Evolutionary conservation across 2,329 filamentous ascomycete species (phyloP), one percentile per base, ranked within the genome.

Genomic region (Tolypocladium tropicale): DNA sequence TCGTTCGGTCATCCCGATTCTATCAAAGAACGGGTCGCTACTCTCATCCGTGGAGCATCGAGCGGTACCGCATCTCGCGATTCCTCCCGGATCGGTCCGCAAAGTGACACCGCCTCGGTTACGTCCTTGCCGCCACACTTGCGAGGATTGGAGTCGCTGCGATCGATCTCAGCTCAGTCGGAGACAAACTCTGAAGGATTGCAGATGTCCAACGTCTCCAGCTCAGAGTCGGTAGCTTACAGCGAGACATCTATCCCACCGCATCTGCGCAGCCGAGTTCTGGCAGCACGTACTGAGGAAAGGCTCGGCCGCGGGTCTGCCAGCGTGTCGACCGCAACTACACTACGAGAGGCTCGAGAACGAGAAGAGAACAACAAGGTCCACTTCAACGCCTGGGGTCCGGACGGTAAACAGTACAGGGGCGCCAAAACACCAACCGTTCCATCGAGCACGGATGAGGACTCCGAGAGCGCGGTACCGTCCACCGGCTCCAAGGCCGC

Each of bases 361-460:
- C 11, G 55, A 58, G 10, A 36, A 39, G 11, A 53, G 49, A 6
- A 16, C 14, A 21, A 37, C 2, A 51, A 57, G 14, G 56, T 64
- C 0, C 33, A 48, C 0, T 71, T 59, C 60, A 71, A 70, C 32
- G 68, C 67, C 2, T 73, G 69, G 68, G 68, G 68, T 11, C 21
- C 62, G 1, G 55, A 41, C 5, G 70, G 70, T 0, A 57, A 56
- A 0, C 61, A 55, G 6, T 57, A 69, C 32, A 51, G 52, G 3
- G 55, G 28, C 1, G 30, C 57, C 41, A 71, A 70, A 55, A 55
- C 60, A 0, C 58, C 60, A 2, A 68, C 69, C 0, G 50, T 59
- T 3, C 49, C 52, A 23, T 67, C 65, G 1, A 61, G 57, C 43
- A 46, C 56, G 1, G 54, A 53, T 2, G 61, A 59, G 1, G 58